Percentiles rank a stretch among this genome's conserved stretches.
Conservation (phyloP, 345 rosid genomes). For the Excoecaria agallocha region DNA sequence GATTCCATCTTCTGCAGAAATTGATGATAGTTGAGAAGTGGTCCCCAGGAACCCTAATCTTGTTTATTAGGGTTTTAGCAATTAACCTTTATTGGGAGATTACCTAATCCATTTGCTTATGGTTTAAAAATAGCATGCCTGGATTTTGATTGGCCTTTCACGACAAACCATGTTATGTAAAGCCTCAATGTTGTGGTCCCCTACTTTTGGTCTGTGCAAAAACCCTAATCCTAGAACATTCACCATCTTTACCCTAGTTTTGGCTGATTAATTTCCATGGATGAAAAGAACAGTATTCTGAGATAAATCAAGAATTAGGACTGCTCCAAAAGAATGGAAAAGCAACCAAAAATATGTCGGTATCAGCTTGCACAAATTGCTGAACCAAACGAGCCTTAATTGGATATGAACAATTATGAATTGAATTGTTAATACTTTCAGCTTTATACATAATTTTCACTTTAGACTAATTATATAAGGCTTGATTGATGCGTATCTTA, state of each 20-base stretch:
- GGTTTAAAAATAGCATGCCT: constrained; percentile 53
- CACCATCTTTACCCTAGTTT: constrained; percentile 30
- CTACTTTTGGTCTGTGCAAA: constrained; percentile 45
- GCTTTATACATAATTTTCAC: background rate
- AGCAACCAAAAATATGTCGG: too few relatives aligned
- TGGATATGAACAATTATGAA: too few relatives aligned
- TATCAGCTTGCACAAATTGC: too few relatives aligned
- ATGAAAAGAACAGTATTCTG: background rate
- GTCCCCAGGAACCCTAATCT: constrained; percentile 51
- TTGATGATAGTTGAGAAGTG: constrained; percentile 64
- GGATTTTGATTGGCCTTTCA: constrained; percentile 52
- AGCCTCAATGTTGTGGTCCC: constrained; percentile 72
- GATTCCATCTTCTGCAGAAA: constrained; percentile 25
- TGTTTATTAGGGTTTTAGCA: constrained; percentile 23
- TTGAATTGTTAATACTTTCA: background rate
- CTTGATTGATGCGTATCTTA: background rate
- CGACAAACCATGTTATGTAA: constrained; percentile 48
- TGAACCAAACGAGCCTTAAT: too few relatives aligned
- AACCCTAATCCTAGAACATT: constrained; percentile 34
- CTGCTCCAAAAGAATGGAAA: too few relatives aligned
- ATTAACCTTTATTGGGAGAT: constrained; percentile 33
- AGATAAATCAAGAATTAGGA: too few relatives aligned
- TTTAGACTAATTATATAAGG: background rate
- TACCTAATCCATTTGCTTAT: constrained; percentile 28
- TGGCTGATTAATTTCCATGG: constrained; percentile 27